Evolutionary conservation across 164 flowering plant genomes (phyloP), one percentile per base, ranked within the genome.

Genomic region (Tinospora cordifolia): DNA sequence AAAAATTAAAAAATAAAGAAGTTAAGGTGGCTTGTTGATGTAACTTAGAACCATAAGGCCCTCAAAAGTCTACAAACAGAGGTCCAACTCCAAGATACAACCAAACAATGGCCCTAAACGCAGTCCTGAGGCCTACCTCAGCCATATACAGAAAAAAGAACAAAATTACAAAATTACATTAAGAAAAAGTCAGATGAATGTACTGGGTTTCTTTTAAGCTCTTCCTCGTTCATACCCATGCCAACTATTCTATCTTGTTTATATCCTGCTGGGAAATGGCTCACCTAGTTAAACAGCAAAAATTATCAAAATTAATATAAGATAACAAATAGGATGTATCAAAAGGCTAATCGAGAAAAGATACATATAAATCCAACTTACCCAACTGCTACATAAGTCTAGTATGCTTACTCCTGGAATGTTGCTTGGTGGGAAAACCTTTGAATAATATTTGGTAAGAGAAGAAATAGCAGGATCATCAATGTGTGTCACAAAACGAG

Each of bases 331-430:
- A 49, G 2, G 40, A 46, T 27, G 9, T 24, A 17, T 63, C 27
- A 14, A 60, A 4, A 46, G 44, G 22, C 13, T 27, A 51, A 26
- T 17, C 51, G 26, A 54, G 25, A 19, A 44, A 17, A 34, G 34
- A 4, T 38, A 46, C 27, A 71, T 6, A 69, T 36, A 24, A 72
- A 6, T n/a, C 68, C 51, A 6, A 59, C 90, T 83, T 73, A 93
- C 97, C 97, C 98, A 93, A 78, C 97, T 93, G 83, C 98, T 93
- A 75, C 97, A 93, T 85, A 93, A 75, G 83, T 93, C 98, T 30
- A 91, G 86, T 59, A 89, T 75, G 78, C 90, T 83, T 63, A 90
- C 82, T 78, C 96, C 97, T 19, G 90, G 90, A 73, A 84, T 85
- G 71, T 87, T 81, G 72, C 92, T 91, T n/a, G 93, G 92, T 69